Percentiles rank a stretch among this genome's conserved stretches.
These are phyloP conservation scores for Solanum bukasovii DNA, from an alignment of 257 asterid genomes.

Conservation along the genomic window DNA sequence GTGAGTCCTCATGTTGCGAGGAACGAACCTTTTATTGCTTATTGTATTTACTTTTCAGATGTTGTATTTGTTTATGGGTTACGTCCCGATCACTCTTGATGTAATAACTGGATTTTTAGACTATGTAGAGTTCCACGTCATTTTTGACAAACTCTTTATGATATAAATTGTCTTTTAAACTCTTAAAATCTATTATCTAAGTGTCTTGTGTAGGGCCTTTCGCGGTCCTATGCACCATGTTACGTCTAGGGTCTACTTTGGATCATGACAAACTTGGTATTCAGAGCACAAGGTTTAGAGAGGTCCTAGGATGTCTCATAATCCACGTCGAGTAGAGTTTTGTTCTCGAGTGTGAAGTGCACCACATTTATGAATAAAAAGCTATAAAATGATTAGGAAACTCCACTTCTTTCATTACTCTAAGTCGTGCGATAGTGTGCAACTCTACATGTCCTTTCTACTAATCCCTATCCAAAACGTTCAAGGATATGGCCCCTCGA, in stretches of 20 bases:
- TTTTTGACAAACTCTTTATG: neutral
- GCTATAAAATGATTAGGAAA: no score
- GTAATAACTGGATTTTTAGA: no score
- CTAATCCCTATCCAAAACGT: no score
- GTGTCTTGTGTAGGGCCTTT: neutral
- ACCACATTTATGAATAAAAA: no score
- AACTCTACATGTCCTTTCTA: no score
- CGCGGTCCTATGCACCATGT: neutral
- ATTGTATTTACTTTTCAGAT: no score
- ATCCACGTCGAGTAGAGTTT: neutral
- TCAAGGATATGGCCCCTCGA: no score
- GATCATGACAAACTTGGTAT: neutral
- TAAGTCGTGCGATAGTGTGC: no score
- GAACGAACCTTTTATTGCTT: no score
- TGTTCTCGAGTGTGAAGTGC: neutral
- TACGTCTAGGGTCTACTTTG: neutral
- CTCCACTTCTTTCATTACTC: no score
- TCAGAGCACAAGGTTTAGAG: neutral
- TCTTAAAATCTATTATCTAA: neutral
- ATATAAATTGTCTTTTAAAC: no score
- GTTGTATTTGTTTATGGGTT: neutral
- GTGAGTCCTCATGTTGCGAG: neutral
- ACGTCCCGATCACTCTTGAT: no score
- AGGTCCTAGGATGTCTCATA: neutral
- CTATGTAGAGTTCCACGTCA: neutral